Evolutionary conservation across 75 land plant genomes (phyloP).

Genomic region (Selaginella moellendorffii): DNA sequence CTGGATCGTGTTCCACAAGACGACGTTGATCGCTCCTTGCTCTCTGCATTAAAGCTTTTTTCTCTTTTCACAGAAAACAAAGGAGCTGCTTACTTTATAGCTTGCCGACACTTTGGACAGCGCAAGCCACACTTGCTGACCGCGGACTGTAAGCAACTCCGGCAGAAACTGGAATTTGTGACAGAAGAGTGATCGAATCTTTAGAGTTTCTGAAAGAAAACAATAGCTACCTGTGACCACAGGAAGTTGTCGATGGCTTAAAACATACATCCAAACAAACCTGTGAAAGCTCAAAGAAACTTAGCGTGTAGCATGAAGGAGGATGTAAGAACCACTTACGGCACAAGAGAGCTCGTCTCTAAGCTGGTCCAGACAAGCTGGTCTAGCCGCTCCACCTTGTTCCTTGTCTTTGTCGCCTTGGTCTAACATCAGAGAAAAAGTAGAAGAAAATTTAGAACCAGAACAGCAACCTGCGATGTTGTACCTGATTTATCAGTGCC

Average conservation of each 20-base stretch:
- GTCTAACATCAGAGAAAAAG: too few species aligned
- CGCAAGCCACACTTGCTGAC: slow-evolving; percentile 62
- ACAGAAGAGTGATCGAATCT: not conserved
- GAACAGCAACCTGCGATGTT: too few species aligned
- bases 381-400: slow-evolving; percentile 3
- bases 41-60: slow-evolving; percentile 11
- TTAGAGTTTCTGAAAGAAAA: not conserved
- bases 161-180: slow-evolving; percentile 76
- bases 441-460: too few species aligned
- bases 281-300: slow-evolving; percentile 22
- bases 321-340: too few species aligned
- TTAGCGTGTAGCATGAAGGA: too few species aligned
- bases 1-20: slow-evolving; percentile 95
- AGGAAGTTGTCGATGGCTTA: slow-evolving; percentile 84
- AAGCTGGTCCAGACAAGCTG: slow-evolving; percentile 51
- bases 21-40: slow-evolving; percentile 44
- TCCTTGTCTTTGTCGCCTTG: not conserved
- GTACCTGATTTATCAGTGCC: too few species aligned
- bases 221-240: slow-evolving; percentile 77
- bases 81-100: slow-evolving; percentile 35
- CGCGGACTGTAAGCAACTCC: slow-evolving; percentile 59
- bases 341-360: slow-evolving; percentile 89
- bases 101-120: slow-evolving; percentile 87
- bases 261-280: slow-evolving; percentile 86
- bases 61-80: not conserved